phyloP scores from a whole-genome alignment of 2,329 filamentous ascomycete species.

The Fusarium sororula region DNA sequence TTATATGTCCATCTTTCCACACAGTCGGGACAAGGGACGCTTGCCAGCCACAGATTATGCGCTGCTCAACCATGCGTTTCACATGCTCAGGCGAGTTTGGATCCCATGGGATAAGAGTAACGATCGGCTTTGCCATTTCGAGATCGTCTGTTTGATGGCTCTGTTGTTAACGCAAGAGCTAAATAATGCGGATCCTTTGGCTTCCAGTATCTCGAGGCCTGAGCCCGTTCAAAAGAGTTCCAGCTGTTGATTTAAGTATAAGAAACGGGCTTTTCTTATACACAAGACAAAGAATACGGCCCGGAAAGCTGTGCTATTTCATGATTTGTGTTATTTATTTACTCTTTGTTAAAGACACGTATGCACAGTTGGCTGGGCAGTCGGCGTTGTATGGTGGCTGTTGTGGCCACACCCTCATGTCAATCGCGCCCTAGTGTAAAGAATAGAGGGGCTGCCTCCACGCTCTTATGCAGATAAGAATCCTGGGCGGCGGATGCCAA shows the following conservation, averaged over 20 bases:
- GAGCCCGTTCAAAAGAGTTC: fast-evolving
- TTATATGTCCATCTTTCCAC: not conserved
- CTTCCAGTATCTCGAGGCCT: no score
- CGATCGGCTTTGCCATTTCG: not conserved
- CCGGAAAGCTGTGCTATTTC: not conserved
- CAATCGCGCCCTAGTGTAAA: not conserved
- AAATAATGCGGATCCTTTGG: no score
- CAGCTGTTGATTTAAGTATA: no score
- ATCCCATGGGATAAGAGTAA: not conserved
- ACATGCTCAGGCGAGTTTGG: not conserved
- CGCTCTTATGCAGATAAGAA: not conserved
- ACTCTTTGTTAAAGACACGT: not conserved
- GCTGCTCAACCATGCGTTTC: not conserved
- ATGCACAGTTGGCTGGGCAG: not conserved
- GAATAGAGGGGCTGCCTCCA: not conserved
- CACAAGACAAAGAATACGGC: not conserved
- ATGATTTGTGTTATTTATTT: no score
- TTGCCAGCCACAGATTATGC: not conserved
- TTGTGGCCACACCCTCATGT: not conserved
- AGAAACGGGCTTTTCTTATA: not conserved
- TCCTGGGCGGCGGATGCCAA: no score
- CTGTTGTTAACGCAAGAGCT: no score
- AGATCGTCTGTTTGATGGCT: not conserved
- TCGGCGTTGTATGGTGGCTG: no score
- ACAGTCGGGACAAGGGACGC: not conserved